phyloP scores from a whole-genome alignment of 2,329 filamentous ascomycete genomes.

The Monascus ruber region DNA sequence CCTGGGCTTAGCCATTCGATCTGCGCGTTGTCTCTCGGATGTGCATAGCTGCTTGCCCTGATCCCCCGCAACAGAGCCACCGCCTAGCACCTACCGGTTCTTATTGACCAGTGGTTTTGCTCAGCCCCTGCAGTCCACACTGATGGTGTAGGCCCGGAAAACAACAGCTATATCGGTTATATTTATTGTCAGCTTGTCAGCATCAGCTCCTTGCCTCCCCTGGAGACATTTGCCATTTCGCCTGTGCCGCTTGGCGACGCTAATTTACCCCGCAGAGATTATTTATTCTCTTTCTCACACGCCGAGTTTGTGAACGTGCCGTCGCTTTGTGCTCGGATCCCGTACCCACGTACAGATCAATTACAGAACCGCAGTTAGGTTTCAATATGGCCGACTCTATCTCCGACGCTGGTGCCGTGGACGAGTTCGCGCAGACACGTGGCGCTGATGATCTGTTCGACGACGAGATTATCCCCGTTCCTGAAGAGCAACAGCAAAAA shows the following conservation, averaged over 20 bases:
- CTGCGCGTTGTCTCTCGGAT: too few species aligned
- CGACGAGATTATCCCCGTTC: slow-evolving; percentile 38
- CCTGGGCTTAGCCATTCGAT: too few species aligned
- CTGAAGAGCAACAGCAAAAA: slow-evolving; percentile 18
- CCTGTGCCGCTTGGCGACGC: background rate
- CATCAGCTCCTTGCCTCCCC: background rate
- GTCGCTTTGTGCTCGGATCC: background rate
- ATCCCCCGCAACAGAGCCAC: too few species aligned
- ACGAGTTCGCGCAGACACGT: slow-evolving; percentile 40
- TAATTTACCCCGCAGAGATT: background rate
- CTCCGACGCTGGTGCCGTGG: slow-evolving; percentile 19
- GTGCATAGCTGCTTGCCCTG: too few species aligned
- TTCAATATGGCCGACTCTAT: slow-evolving; percentile 1
- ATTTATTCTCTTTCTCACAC: background rate
- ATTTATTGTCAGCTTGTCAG: background rate
- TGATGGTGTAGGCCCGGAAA: too few species aligned
- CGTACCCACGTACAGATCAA: background rate
- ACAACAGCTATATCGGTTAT: background rate
- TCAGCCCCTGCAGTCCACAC: too few species aligned
- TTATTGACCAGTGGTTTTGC: too few species aligned
- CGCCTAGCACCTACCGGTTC: too few species aligned
- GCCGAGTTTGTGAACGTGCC: background rate
- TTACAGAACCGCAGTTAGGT: background rate
- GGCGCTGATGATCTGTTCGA: slow-evolving; percentile 41
- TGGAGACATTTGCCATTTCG: background rate